Conservation (phyloP, 352 stramenopile species). For the Phytophthora ohioensis region DNA sequence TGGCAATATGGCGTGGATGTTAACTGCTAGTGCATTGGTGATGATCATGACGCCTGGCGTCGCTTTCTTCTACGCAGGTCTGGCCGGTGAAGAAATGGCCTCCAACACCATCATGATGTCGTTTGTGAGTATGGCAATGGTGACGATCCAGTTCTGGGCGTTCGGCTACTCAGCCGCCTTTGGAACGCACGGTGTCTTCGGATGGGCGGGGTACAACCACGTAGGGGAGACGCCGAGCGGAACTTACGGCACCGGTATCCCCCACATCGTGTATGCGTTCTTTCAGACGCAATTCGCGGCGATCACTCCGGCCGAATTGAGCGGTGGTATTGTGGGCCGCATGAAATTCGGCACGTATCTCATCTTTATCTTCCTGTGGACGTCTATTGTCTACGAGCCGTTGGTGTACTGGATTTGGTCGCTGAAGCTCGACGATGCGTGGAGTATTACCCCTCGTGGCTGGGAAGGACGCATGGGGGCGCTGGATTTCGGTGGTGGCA, state of each 20-base stretch:
- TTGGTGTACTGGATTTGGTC: constrained; percentile 86
- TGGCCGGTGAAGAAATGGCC: constrained; percentile 74
- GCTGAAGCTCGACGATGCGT: constrained; percentile 60
- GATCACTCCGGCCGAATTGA: constrained; percentile 78
- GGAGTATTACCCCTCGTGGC: constrained; percentile 42
- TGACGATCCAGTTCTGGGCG: constrained; percentile 83
- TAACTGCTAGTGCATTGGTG: constrained; percentile 57
- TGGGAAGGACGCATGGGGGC: constrained; percentile 72
- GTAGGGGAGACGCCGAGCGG: constrained; percentile 49
- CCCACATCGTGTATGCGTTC: constrained; percentile 73
- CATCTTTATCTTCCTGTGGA: constrained; percentile 81
- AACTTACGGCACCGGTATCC: constrained; percentile 67
- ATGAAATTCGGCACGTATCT: constrained; percentile 84
- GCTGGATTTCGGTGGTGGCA: constrained; percentile 85
- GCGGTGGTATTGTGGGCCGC: constrained; percentile 77
- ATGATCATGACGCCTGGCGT: constrained; percentile 81
- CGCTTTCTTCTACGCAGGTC: constrained; percentile 83
- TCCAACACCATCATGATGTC: constrained; percentile 88
- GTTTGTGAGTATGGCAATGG: constrained; percentile 78
- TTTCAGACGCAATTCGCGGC: constrained; percentile 85
- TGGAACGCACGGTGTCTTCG: constrained; percentile 61
- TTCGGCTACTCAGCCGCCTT: constrained; percentile 83
- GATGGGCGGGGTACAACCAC: constrained; percentile 67
- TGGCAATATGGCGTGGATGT: constrained; percentile 77
- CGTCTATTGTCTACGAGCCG: constrained; percentile 82